Base-by-base conservation (phyloP, 1,139 yeast genomes). In the Yamadazyma atlantica region DNA sequence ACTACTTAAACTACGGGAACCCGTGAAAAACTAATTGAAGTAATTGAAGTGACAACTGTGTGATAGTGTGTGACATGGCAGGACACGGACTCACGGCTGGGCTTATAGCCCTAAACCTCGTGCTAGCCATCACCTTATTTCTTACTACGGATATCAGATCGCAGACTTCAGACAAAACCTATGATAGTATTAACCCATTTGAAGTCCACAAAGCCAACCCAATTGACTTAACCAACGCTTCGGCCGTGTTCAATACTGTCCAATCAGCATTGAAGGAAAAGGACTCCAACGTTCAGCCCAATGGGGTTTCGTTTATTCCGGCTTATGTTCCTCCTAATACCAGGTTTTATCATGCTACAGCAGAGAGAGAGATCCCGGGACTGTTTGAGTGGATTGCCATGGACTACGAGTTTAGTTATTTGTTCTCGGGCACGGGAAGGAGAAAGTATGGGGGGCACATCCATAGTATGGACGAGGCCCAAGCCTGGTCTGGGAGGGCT, bases 301-400 rank as follows among this genome's bases (percentile, higher is more conserved):
- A 70, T 12, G 79, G 84, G 3, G 75, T 78, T n/a, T 64, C 76
- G 4, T 75, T 67, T 45, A 66, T 78, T 29, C 82, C 84, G 0
- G 83, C 80, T 1, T 67, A 66, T 35, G 62, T 79, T 13, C 82
- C 83, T 0, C 64, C 72, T 27, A 81, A 80, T 4, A 76, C 82
- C 0, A 50, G 73, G 27, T 48, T 79, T 37, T 79, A 73, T 42
- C 83, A 78, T 53, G 60, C 78, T 0, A 66, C 67, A 8, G 54
- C 56, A 3, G 38, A 50, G 8, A 58, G 62, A 1, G 42, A 49
- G 4, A 48, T 75, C 7, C 82, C 82, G 1, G 45, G 50, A 0
- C 53, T 60, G 26, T 66, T 66, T 24, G 83, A 78, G 50, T 78
- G 84, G 83, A 57, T 75, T 7, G 84, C 83, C 2, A 60, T 78